Conservation (phyloP, 2,329 filamentous ascomycete genomes). For the Didymosphaeria variabile region DNA sequence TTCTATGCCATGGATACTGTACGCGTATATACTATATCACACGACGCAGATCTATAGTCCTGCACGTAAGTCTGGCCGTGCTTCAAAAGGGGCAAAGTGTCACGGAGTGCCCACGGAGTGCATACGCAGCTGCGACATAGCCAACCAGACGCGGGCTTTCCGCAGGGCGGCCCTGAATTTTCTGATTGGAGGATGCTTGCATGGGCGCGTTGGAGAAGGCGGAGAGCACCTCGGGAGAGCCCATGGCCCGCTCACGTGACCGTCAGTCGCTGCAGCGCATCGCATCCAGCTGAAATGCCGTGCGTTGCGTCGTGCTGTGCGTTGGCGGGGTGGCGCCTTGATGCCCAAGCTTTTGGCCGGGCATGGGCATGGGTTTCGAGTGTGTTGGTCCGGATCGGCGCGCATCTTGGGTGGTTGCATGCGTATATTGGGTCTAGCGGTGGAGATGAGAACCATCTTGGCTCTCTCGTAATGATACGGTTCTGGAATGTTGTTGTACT, state of each 20-base stretch:
- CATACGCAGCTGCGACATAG: too few species aligned
- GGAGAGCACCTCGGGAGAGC: background rate
- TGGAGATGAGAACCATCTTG: too few species aligned
- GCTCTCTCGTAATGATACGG: too few species aligned
- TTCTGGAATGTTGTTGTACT: too few species aligned
- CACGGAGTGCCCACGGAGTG: background rate
- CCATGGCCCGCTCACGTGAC: constrained; percentile 28
- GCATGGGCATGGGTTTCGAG: background rate
- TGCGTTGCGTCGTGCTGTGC: background rate
- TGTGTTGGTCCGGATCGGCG: background rate
- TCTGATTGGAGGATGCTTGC: constrained; percentile 17
- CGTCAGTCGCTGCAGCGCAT: constrained; percentile 28
- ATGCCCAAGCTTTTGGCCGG: constrained; percentile 2
- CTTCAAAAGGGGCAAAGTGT: background rate
- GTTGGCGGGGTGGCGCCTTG: constrained; percentile 5
- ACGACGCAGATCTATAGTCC: background rate
- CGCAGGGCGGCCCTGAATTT: constrained; percentile 15
- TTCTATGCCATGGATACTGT: background rate
- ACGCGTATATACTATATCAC: background rate
- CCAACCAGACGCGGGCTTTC: too few species aligned
- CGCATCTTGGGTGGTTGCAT: constrained; percentile 12
- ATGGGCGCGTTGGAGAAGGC: background rate
- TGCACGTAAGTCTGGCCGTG: background rate
- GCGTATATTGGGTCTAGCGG: too few species aligned
- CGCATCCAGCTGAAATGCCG: constrained; percentile 20